Evolutionary conservation across 768 basidiomycete genomes (phyloP).

Genomic region (Tubosaeta sp.): DNA sequence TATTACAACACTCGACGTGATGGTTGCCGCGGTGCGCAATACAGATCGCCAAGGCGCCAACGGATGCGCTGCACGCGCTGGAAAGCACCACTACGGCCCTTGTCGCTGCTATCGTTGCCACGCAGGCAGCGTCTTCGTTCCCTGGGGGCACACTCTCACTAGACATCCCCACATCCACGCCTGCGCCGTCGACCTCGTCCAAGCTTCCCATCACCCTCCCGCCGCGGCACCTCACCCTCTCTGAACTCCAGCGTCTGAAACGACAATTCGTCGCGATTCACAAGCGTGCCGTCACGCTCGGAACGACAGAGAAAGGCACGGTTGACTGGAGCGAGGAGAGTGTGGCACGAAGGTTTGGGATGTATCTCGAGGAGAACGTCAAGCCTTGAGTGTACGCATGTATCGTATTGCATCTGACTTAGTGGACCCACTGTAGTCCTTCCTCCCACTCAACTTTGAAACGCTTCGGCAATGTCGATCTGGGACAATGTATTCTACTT

Average conservation of each 20-base stretch:
- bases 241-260: conserved; percentile 85
- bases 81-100: conserved; percentile 71
- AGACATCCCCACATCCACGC: conserved; percentile 37
- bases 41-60: conserved; percentile 78
- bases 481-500: no score
- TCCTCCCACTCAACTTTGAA: no score
- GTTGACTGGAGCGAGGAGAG: conserved; percentile 76
- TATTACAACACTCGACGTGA: background rate
- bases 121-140: conserved; percentile 48
- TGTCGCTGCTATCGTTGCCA: conserved; percentile 66
- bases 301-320: conserved; percentile 69
- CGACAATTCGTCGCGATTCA: conserved; percentile 89
- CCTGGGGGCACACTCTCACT: conserved; percentile 40
- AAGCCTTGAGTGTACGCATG: conserved; percentile 32
- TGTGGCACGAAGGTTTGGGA: conserved; percentile 64
- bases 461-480: no score
- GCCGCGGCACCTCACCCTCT: conserved; percentile 67
- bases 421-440: no score
- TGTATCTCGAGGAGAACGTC: conserved; percentile 69
- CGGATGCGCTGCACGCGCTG: conserved; percentile 83
- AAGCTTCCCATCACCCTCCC: conserved; percentile 59
- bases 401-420: background rate
- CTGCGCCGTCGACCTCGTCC: conserved; percentile 25
- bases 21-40: background rate
- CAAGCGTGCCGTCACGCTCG: conserved; percentile 83